Conservation (phyloP, 371 early-diverging fungal species). For the Actinomortierella ambigua region DNA sequence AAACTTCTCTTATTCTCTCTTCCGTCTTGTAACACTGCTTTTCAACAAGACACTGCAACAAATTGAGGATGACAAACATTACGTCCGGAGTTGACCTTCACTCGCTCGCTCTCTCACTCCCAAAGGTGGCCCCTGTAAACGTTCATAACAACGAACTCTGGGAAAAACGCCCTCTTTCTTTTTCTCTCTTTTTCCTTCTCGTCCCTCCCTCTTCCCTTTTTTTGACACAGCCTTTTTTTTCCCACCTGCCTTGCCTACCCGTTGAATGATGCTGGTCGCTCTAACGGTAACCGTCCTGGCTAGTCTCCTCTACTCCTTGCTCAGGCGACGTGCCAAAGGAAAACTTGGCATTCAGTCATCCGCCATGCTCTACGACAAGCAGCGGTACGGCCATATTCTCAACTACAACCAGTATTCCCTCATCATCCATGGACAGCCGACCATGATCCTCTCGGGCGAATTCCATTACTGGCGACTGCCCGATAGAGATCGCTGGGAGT, state of each 20-base stretch:
- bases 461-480: conserved; percentile 82
- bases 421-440: conserved; percentile 63
- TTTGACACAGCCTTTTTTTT: background rate
- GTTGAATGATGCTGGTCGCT: too few relatives aligned
- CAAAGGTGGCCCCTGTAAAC: too few relatives aligned
- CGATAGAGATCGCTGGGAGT: conserved; percentile 40
- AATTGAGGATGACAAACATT: conserved; percentile 12
- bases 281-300: too few relatives aligned
- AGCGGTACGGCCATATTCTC: conserved; percentile 54
- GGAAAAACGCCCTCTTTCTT: background rate
- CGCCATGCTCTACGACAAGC: conserved; percentile 60
- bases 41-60: too few relatives aligned
- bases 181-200: background rate
- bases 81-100: background rate
- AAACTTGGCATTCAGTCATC: conserved; percentile 55
- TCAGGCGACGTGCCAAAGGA: conserved; percentile 55
- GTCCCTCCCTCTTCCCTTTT: background rate
- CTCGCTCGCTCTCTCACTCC: background rate
- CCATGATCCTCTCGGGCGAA: conserved; percentile 70
- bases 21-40: too few relatives aligned
- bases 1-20: too few relatives aligned
- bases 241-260: background rate
- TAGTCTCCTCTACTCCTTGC: background rate
- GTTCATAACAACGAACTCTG: too few relatives aligned
- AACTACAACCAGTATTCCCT: conserved; percentile 71